These are phyloP conservation scores for Rhizopogon vinicolor DNA, from an alignment of 768 basidiomycete genomes.

Conservation along the genomic window DNA sequence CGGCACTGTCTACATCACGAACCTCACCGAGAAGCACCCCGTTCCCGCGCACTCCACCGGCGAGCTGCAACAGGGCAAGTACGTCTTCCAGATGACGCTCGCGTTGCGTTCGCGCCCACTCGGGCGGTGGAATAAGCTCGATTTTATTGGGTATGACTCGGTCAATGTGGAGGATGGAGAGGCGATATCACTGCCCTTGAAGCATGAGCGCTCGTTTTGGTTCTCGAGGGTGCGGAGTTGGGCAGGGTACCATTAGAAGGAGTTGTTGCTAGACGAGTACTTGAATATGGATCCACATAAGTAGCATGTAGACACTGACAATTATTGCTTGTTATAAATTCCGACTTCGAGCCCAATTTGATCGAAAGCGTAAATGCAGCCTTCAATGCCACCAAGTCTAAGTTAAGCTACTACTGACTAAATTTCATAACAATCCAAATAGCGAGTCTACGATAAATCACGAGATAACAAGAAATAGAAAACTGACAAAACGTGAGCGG, in stretches of 20 bases:
- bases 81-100: conserved; percentile 73
- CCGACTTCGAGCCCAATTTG: no score
- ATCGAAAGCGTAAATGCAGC: no score
- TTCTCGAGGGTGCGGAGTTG: conserved; percentile 88
- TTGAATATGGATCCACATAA: no score
- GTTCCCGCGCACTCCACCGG: conserved; percentile 7
- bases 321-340: no score
- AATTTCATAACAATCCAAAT: neutral
- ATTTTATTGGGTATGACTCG: conserved; percentile 68
- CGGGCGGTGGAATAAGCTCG: conserved; percentile 81
- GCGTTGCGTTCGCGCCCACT: conserved; percentile 64
- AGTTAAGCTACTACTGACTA: neutral
- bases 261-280: neutral
- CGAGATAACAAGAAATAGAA: conserved; percentile 1
- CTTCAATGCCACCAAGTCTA: no score
- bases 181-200: conserved; percentile 59
- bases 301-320: no score
- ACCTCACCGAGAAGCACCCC: conserved; percentile 50
- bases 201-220: conserved; percentile 89
- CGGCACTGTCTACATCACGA: conserved; percentile 52
- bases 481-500: neutral
- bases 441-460: neutral
- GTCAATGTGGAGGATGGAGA: conserved; percentile 77
- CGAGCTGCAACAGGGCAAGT: conserved; percentile 33
- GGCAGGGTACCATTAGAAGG: conserved; percentile 16